Conservation (phyloP, 768 basidiomycete genomes). For the Boletus pseudo-olivaceus region DNA sequence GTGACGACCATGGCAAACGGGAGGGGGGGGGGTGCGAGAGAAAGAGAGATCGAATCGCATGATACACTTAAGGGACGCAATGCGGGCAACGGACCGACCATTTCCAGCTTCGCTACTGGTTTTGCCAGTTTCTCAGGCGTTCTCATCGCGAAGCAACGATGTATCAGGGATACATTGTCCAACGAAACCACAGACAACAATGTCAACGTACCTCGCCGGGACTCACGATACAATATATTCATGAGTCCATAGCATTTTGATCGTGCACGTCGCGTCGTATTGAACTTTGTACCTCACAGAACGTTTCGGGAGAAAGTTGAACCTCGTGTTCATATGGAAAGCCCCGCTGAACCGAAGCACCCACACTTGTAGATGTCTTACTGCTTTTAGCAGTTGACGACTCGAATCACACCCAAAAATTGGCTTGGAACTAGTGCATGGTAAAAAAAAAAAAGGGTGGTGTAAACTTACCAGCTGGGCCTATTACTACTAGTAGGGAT, state of each 20-base stretch:
- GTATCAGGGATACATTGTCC: not conserved
- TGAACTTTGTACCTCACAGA: not conserved
- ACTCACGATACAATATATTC: not conserved
- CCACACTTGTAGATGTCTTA: no score
- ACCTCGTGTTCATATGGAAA: no score
- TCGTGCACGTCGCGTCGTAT: not conserved
- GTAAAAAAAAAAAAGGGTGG: no score
- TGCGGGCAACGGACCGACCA: conserved; percentile 16
- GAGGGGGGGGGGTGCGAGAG: not conserved
- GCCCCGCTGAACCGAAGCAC: no score
- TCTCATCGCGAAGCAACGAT: not conserved
- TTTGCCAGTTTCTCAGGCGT: conserved; percentile 9
- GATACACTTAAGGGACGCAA: conserved; percentile 7
- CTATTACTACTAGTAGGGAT: no score
- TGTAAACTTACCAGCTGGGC: no score
- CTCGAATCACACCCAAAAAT: no score
- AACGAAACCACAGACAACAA: not conserved
- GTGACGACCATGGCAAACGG: not conserved
- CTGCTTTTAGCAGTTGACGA: no score
- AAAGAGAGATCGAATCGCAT: not conserved
- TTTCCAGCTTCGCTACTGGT: conserved; percentile 8
- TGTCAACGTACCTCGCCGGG: not conserved
- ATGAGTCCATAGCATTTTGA: no score
- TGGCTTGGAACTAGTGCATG: no score
- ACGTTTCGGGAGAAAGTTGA: not conserved